Evolutionary conservation across 306 rosid genomes (phyloP).

Genomic region (Lathyrus aphaca): DNA sequence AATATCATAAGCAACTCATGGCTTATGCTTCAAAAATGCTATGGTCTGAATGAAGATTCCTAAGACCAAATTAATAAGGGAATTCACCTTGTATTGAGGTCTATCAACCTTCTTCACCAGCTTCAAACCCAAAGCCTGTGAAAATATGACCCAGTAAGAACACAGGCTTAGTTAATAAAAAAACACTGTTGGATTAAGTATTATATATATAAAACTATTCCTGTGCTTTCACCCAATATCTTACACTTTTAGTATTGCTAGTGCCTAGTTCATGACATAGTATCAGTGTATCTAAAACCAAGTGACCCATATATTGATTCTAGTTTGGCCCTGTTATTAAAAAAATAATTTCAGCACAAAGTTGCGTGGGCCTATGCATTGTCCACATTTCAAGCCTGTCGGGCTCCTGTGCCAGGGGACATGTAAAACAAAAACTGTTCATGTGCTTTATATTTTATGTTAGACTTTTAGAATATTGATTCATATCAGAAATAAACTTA

Average conservation of each 20-base stretch:
- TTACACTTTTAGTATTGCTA: slow-evolving; percentile 7
- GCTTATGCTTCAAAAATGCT: slow-evolving; percentile 1
- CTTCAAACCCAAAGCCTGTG: slow-evolving; percentile 85
- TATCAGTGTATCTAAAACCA: background rate
- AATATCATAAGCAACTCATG: slow-evolving; percentile 8
- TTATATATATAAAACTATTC: slow-evolving; percentile 8
- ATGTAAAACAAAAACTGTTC: background rate
- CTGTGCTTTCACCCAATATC: background rate
- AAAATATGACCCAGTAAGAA: slow-evolving; percentile 37
- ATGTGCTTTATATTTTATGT: too few species aligned
- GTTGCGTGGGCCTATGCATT: background rate
- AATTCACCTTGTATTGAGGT: slow-evolving; percentile 79
- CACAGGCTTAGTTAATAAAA: slow-evolving; percentile 10
- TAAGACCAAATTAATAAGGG: slow-evolving; percentile 13
- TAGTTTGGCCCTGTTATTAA: background rate
- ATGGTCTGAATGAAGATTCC: slow-evolving; percentile 6
- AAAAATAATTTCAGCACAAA: background rate
- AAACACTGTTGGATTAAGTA: slow-evolving; percentile 21
- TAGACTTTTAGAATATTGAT: background rate
- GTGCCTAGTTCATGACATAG: slow-evolving; percentile 6
- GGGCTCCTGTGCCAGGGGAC: background rate
- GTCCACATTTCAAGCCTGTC: background rate
- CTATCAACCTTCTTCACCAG: slow-evolving; percentile 73
- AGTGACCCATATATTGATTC: background rate
- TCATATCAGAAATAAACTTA: background rate